Evolutionary conservation across 2,329 filamentous ascomycete species (phyloP), one percentile per base, ranked within the genome.

Genomic region (Penicillium sclerotiorum): DNA sequence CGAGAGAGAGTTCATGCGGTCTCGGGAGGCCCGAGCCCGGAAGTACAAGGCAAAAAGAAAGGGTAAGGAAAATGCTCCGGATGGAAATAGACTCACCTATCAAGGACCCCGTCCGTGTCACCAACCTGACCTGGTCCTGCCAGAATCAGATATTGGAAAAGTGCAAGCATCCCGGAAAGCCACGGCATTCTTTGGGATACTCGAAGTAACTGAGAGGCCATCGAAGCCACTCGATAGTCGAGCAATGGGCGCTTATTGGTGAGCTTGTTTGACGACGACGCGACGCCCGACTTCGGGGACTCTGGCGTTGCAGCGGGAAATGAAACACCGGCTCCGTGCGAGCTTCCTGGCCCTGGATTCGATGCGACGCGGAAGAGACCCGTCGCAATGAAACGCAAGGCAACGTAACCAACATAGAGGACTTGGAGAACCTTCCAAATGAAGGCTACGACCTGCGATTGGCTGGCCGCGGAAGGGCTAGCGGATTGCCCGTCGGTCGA

Each of bases 181-280:
- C 93, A 97, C 56, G 93, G 93, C 90, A 96, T 95, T 71, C 90
- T 88, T 58, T 77, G 72, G 59, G 87, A 80, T 66, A 96, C 73
- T 77, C 91, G 85, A 60, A 91, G 73, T 55, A 95, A 72, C 68
- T 84, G 85, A 55, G 85, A 85, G 49, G 87, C 70, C 72, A 88
- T 89, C 62, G 84, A 78, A 85, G 89, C 96, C 45, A 90, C 69
- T 62, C 82, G 84, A 80, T 94, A 96, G 58, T 82, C 80, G 53
- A 94, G 74, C 60, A 96, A 80, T 45, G 90, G 87, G 50, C 79
- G 80, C 53, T 66, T 70, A 57, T 64, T 58, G 52, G 64, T 58
- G 60, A 54, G 51, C 38, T 50, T 50, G 30, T 56, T 58, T 43
- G 60, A 56, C 28, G 27, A 65, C 59, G 62, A 68, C 56, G 65